Conservation (phyloP, 192 early-diverging fungal genomes). For the Haplosporangium gracile region DNA sequence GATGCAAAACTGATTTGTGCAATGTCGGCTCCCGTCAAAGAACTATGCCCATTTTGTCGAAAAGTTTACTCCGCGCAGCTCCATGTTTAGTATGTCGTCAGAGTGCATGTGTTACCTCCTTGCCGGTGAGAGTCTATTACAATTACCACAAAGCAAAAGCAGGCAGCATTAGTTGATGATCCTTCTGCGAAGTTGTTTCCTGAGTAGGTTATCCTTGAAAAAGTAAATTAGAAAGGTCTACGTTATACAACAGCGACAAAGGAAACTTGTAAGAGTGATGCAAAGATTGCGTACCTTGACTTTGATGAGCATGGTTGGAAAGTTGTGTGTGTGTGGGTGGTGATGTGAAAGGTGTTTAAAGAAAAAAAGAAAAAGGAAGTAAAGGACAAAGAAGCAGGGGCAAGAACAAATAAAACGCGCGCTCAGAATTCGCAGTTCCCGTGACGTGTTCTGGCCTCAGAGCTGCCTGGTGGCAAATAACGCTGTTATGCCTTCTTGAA, state of each 20-base stretch:
- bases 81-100: neutral
- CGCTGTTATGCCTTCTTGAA: neutral
- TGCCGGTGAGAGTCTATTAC: slow-evolving; percentile 86
- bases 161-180: neutral
- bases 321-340: slow-evolving; percentile 5
- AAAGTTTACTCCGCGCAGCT: neutral
- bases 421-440: neutral
- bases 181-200: neutral
- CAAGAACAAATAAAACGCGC: neutral
- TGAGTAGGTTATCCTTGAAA: neutral
- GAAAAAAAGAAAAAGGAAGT: neutral
- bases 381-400: neutral
- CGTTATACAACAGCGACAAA: neutral
- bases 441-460: slow-evolving; percentile 32
- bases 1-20: neutral
- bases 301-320: slow-evolving; percentile 76
- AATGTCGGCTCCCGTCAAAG: neutral
- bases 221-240: no score
- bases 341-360: neutral
- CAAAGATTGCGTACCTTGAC: slow-evolving; percentile 69
- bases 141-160: neutral
- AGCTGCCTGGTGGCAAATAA: neutral
- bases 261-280: neutral
- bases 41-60: neutral
- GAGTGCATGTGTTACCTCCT: slow-evolving; percentile 70